Evolutionary conservation across 1,139 yeast species (phyloP).

Genomic region (Barnettozyma hawaiiensis): DNA sequence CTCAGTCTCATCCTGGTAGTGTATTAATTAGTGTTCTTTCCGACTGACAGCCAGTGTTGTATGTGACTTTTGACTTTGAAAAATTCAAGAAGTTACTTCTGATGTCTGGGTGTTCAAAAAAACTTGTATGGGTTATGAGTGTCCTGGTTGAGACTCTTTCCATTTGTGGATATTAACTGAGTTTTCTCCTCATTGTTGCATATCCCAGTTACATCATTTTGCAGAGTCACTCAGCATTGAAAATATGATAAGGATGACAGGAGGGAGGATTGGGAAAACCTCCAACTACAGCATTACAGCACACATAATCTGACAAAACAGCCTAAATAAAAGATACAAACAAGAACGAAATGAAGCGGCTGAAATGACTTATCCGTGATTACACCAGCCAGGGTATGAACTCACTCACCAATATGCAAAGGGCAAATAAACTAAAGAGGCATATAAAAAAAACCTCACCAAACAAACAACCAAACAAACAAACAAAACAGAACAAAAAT

Average conservation of each 20-base stretch:
- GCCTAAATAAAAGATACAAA: background rate
- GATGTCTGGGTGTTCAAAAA: slow-evolving; percentile 1
- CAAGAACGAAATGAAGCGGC: background rate
- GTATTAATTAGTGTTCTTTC: too few relatives aligned
- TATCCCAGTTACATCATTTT: background rate
- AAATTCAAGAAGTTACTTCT: background rate
- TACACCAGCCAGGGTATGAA: background rate
- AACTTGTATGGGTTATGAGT: background rate
- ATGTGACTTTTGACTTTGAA: too few relatives aligned
- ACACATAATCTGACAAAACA: background rate
- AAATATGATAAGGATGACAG: background rate
- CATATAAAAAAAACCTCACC: too few relatives aligned
- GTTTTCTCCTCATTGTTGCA: background rate
- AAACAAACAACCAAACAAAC: background rate
- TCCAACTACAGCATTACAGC: too few relatives aligned
- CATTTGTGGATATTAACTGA: background rate
- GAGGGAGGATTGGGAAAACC: too few relatives aligned
- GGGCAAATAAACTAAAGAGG: too few relatives aligned
- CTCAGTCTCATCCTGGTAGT: slow-evolving; percentile 50
- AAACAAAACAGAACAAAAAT: too few relatives aligned
- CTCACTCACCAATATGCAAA: too few relatives aligned
- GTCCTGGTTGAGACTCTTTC: background rate
- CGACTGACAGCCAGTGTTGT: too few relatives aligned
- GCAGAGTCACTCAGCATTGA: background rate
- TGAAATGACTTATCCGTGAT: background rate